Evolutionary conservation across 2,329 filamentous ascomycete genomes (phyloP).

Genomic region (Alternaria brassicicola): DNA sequence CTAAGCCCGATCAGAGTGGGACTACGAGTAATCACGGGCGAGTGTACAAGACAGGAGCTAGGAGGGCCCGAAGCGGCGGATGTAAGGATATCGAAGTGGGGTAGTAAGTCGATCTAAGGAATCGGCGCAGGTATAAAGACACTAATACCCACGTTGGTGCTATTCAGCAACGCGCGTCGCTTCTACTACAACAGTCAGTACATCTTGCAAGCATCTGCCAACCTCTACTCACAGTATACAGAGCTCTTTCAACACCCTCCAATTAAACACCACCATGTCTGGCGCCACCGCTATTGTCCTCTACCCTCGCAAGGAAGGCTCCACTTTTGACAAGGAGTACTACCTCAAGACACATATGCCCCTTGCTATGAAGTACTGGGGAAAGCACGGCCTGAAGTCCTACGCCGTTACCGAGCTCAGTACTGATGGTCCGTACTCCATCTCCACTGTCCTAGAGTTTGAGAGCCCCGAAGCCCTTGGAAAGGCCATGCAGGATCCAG

Average conservation of each 20-base stretch:
- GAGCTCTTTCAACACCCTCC: not conserved
- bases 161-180: not conserved
- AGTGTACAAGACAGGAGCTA: not conserved
- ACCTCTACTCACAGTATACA: not conserved
- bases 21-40: not conserved
- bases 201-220: not conserved
- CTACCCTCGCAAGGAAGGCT: slow-evolving; percentile 52
- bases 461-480: slow-evolving; percentile 32
- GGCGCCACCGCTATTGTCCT: slow-evolving; percentile 33
- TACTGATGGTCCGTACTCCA: slow-evolving; percentile 31
- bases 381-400: slow-evolving; percentile 47
- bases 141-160: slow-evolving; percentile 1
- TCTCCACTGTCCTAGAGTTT: slow-evolving; percentile 26
- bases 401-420: slow-evolving; percentile 30
- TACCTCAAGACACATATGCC: slow-evolving; percentile 57
- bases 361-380: slow-evolving; percentile 51
- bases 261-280: slow-evolving; percentile 20
- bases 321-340: slow-evolving; percentile 58
- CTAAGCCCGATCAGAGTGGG: not conserved
- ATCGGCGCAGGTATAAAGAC: slow-evolving; percentile 11
- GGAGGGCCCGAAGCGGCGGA: slow-evolving; percentile 13
- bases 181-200: slow-evolving; percentile 1
- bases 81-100: slow-evolving; percentile 24
- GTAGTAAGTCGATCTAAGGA: slow-evolving; percentile 8
- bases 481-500: slow-evolving; percentile 25